Evolutionary conservation across 2,329 filamentous ascomycete genomes (phyloP).

Genomic region (Colletotrichum somersetense): DNA sequence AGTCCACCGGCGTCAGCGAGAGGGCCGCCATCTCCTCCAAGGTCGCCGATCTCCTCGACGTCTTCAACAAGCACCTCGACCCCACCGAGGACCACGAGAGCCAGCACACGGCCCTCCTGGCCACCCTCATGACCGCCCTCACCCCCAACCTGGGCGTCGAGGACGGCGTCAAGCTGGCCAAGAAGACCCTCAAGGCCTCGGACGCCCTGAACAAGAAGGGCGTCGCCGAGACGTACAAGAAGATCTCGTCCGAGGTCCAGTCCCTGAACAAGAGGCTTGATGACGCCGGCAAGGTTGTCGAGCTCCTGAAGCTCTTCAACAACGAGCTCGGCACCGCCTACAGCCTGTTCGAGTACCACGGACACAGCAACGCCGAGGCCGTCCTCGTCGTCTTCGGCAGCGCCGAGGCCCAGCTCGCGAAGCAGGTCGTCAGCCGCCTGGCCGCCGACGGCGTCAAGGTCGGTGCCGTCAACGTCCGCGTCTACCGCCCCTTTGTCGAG

Average conservation of each 20-base stretch:
- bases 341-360: conserved; percentile 92
- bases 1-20: conserved; percentile 72
- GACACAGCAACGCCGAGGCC: conserved; percentile 81
- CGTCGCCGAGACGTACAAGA: conserved; percentile 76
- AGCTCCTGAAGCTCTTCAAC: conserved; percentile 82
- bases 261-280: conserved; percentile 78
- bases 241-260: conserved; percentile 71
- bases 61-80: conserved; percentile 91
- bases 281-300: conserved; percentile 76
- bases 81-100: conserved; percentile 92
- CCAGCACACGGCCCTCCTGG: conserved; percentile 92
- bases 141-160: conserved; percentile 88
- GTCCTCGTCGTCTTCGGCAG: conserved; percentile 95
- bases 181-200: conserved; percentile 85
- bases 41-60: conserved; percentile 75
- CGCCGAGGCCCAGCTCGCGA: conserved; percentile 86
- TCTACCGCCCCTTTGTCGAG: conserved; percentile 96
- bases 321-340: conserved; percentile 94
- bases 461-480: conserved; percentile 89
- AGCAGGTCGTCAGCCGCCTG: conserved; percentile 82
- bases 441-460: conserved; percentile 80
- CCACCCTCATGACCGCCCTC: conserved; percentile 82
- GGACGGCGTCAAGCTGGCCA: conserved; percentile 84
- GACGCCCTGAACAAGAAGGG: conserved; percentile 81
- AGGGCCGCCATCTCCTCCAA: conserved; percentile 81